Base-by-base conservation (phyloP, 78 protist species). In the Diacronema lutheri region DNA sequence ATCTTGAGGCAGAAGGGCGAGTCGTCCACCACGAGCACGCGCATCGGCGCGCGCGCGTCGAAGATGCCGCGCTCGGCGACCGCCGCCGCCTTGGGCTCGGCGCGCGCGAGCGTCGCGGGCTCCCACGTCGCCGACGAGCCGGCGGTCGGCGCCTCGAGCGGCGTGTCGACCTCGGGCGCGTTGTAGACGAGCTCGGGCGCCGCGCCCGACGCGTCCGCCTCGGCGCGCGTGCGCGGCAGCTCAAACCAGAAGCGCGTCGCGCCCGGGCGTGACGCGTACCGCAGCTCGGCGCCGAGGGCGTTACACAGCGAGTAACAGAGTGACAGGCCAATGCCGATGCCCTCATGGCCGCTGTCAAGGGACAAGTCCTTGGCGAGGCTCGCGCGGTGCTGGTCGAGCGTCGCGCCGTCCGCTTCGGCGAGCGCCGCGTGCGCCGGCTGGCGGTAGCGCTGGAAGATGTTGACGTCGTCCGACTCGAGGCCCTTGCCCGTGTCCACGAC, bases 201-300 rank as follows among this genome's bases (percentile, higher is more conserved):
- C 37, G n/a, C 26, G 3, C 26, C 66, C 26, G 25, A 3, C 66
- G 37, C 66, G 25, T 20, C 37, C 37, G 66, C 66, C 37, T 20
- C 37, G n/a, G n/a, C n/a, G n/a, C n/a, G n/a, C 23, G 66, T 1
- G 25, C 16, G 9, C 37, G 46, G 73, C 46, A 73, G n/a, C 31
- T 12, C 41, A 35, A 73, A 73, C 38, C 35, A 73, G 61, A 73
- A 73, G 20, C 20, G 31, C 60, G 80, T 44, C 29, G 9, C 61
- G 21, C 37, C 33, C 33, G 50, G 38, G 16, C 19, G 1, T 7
- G 80, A 73, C 80, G 13, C 31, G 38, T 19, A 7, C 35, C 61
- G 38, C 5, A 73, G 60, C 80, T 73, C 80, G 61, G 60, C 80
- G n/a, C 80, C 80, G 33, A 73, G 14, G 31, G 40, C 14, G 55